Percentiles rank a stretch among this genome's conserved stretches.
Conservation (phyloP, 2,329 filamentous ascomycete species). For the Colletotrichum nymphaeae region DNA sequence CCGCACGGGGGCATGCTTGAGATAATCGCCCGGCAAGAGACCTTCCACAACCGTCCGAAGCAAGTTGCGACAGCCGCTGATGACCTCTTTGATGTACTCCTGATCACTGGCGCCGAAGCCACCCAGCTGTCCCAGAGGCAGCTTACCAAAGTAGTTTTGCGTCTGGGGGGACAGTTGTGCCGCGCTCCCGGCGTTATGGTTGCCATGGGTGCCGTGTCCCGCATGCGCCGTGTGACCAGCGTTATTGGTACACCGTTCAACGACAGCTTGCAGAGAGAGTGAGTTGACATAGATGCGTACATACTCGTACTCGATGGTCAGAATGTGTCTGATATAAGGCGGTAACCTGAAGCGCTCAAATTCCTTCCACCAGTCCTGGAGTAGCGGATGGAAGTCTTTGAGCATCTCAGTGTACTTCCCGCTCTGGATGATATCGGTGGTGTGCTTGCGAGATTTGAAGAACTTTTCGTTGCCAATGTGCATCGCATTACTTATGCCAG, state of each 20-base stretch:
- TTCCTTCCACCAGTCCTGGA: conserved; percentile 82
- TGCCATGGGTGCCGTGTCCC: conserved; percentile 42
- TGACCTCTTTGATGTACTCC: conserved; percentile 80
- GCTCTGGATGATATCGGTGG: conserved; percentile 87
- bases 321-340: conserved; percentile 76
- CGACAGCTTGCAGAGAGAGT: conserved; percentile 91
- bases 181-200: conserved; percentile 49
- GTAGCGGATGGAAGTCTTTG: conserved; percentile 81
- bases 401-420: conserved; percentile 86
- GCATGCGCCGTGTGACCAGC: conserved; percentile 59
- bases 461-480: conserved; percentile 89
- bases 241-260: conserved; percentile 89
- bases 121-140: conserved; percentile 72
- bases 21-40: conserved; percentile 77
- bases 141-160: conserved; percentile 72
- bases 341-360: conserved; percentile 83
- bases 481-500: conserved; percentile 92
- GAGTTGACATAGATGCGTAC: conserved; percentile 96
- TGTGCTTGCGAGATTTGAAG: conserved; percentile 88
- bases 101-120: conserved; percentile 75
- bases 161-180: conserved; percentile 70
- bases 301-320: conserved; percentile 96
- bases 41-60: conserved; percentile 82
- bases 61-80: conserved; percentile 82
- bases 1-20: conserved; percentile 84